A percentile compares a stretch with the other conserved stretches of the same genome.
These are phyloP conservation scores for Aureobasidium sp. DNA, from an alignment of 2,329 filamentous ascomycete genomes.

Conservation along the genomic window DNA sequence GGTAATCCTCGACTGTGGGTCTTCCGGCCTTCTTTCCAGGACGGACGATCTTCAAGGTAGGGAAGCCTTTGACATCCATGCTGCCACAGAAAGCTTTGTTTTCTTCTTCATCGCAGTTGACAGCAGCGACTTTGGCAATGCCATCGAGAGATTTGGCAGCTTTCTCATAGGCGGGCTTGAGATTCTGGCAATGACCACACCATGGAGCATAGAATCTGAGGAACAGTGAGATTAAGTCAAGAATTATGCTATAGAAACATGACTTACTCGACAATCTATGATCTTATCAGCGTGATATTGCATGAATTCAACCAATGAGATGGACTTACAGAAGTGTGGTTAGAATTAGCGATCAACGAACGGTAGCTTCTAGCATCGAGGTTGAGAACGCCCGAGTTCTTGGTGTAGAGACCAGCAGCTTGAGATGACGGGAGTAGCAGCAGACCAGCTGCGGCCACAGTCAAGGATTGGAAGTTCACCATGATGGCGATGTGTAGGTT, in stretches of 20 bases:
- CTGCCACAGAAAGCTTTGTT: slow-evolving; percentile 83
- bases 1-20: slow-evolving; percentile 84
- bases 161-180: slow-evolving; percentile 94
- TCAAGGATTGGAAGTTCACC: slow-evolving; percentile 22
- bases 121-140: slow-evolving; percentile 84
- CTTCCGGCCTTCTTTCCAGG: slow-evolving; percentile 74
- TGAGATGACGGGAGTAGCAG: slow-evolving; percentile 59
- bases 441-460: slow-evolving; percentile 54
- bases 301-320: neutral
- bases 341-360: slow-evolving; percentile 75
- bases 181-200: slow-evolving; percentile 95
- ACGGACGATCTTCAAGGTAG: slow-evolving; percentile 86
- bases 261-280: slow-evolving; percentile 36
- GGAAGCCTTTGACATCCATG: slow-evolving; percentile 90
- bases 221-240: slow-evolving; percentile 9
- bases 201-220: slow-evolving; percentile 82
- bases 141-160: slow-evolving; percentile 84
- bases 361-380: slow-evolving; percentile 74
- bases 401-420: slow-evolving; percentile 71
- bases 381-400: slow-evolving; percentile 80
- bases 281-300: neutral
- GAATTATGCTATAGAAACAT: neutral
- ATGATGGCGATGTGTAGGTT: slow-evolving; percentile 3
- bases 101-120: slow-evolving; percentile 88
- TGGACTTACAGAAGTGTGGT: slow-evolving; percentile 74